phyloP scores from a whole-genome alignment of 116 monocot genomes.

The Iris pallida region DNA sequence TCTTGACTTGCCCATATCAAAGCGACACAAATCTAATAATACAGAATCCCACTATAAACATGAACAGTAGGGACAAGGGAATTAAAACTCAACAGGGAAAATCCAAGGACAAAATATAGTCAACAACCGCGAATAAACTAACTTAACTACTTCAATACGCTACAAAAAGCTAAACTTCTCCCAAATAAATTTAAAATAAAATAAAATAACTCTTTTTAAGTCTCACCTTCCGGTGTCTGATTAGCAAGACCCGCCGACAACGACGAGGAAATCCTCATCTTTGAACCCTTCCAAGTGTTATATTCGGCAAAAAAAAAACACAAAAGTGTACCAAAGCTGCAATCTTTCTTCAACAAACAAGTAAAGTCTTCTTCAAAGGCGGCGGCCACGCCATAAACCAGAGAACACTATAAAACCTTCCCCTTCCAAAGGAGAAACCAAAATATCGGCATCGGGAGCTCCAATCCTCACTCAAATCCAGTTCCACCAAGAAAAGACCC shows the following conservation, averaged over 20 bases:
- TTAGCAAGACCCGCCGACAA: constrained; percentile 24
- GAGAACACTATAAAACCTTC: constrained; percentile 2
- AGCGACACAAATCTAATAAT: too few relatives aligned
- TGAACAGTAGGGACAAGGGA: not conserved
- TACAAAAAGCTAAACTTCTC: not conserved
- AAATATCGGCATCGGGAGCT: not conserved
- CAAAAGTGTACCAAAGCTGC: constrained; percentile 1
- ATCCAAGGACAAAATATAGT: not conserved
- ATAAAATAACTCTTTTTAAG: not conserved
- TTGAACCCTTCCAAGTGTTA: not conserved
- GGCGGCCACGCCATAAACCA: constrained; percentile 2
- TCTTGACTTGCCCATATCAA: too few relatives aligned
- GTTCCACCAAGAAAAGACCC: too few relatives aligned
- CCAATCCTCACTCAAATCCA: too few relatives aligned
- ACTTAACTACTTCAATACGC: not conserved
- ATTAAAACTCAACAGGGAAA: not conserved
- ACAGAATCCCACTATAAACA: not conserved
- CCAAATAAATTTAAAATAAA: not conserved
- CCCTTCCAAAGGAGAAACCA: constrained; percentile 10
- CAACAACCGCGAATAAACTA: not conserved
- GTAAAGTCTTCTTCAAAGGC: not conserved
- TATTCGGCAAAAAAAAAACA: not conserved
- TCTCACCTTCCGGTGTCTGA: constrained; percentile 45
- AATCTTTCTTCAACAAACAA: constrained; percentile 6
- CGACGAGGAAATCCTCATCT: constrained; percentile 32